Evolutionary conservation across 2,329 filamentous ascomycete genomes (phyloP), one percentile per base, ranked within the genome.

Genomic region (Lasiodiplodia gonubiensis): DNA sequence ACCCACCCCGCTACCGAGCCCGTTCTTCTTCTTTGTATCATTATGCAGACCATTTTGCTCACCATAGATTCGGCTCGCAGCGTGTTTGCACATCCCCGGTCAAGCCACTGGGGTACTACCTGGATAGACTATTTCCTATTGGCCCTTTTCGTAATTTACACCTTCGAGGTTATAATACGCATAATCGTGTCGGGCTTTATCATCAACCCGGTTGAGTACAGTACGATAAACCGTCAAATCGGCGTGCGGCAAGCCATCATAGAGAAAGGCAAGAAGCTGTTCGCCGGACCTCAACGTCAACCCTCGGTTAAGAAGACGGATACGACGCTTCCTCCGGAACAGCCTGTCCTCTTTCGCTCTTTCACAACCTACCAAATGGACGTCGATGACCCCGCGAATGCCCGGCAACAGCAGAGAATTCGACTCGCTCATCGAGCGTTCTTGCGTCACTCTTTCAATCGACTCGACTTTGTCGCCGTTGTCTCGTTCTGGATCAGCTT

Each of bases 401-500:
- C 85, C 84, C 70, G 92, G 86, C 82, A 97, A 70, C 91, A 94
- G 72, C 92, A 95, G 77, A 89, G 94, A 69, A 86, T 90, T 71
- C 90, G 97, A 70, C 86, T 99, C 66, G 94, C 96, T 18, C 90
- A 95, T 64, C 88, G 95, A 70, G 96, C 95, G 1, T 98, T 97
- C 78, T 82, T 99, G 66, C 89, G 95, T 18, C 95, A 99, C 78
- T 94, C 93, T 0, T 99, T 99, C 81, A 98, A 98, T 76, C 88
- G 95, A 64, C 86, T 98, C 12, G 95, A 99, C 77, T 97, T 98
- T 78, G 84, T 99, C 64, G 96, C 95, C 1, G 91, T 99, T 8
- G 85, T 95, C n/a, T 91, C 94, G 0, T 99, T 93, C 79, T 99
- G 95, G 95, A 90, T 97, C 67, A 90, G 92, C 1, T 95, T 98